These are phyloP conservation scores for Craspedostauros australis DNA, from an alignment of 108 stramenopile genomes.

Conservation along the genomic window DNA sequence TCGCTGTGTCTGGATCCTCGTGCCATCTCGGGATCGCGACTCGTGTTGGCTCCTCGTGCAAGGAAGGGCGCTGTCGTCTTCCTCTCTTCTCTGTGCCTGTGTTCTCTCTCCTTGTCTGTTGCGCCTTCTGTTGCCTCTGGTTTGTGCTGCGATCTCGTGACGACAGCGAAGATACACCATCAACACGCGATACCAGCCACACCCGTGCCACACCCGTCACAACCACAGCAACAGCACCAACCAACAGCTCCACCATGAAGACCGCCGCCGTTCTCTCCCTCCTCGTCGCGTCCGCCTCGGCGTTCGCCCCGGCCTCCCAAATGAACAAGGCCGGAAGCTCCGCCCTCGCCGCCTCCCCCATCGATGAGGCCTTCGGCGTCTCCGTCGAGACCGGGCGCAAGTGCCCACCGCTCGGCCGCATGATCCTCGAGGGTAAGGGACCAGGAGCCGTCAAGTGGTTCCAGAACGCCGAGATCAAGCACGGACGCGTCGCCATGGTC, in stretches of 20 bases:
- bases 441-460: conserved; percentile 70
- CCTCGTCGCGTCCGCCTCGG: conserved; percentile 39
- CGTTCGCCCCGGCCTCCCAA: conserved; percentile 39
- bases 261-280: conserved; percentile 20
- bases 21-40: too few relatives aligned
- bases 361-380: conserved; percentile 65
- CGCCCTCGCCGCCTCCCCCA: conserved; percentile 25
- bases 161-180: too few relatives aligned
- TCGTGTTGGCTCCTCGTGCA: too few relatives aligned
- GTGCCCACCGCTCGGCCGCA: conserved; percentile 61
- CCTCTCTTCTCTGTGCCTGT: too few relatives aligned
- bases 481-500: conserved; percentile 73
- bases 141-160: too few relatives aligned
- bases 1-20: too few relatives aligned
- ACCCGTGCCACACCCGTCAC: too few relatives aligned
- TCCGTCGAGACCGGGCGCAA: conserved; percentile 70
- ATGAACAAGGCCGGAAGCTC: conserved; percentile 9
- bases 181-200: too few relatives aligned
- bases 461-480: conserved; percentile 75
- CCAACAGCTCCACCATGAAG: conserved; percentile 26
- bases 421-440: conserved; percentile 58
- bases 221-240: not conserved
- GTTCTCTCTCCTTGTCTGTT: too few relatives aligned
- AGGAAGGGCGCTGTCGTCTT: too few relatives aligned
- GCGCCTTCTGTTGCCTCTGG: too few relatives aligned